Evolutionary conservation across 1,139 yeast genomes (phyloP), one percentile per base, ranked within the genome.

Genomic region (Hyphopichia fennica): DNA sequence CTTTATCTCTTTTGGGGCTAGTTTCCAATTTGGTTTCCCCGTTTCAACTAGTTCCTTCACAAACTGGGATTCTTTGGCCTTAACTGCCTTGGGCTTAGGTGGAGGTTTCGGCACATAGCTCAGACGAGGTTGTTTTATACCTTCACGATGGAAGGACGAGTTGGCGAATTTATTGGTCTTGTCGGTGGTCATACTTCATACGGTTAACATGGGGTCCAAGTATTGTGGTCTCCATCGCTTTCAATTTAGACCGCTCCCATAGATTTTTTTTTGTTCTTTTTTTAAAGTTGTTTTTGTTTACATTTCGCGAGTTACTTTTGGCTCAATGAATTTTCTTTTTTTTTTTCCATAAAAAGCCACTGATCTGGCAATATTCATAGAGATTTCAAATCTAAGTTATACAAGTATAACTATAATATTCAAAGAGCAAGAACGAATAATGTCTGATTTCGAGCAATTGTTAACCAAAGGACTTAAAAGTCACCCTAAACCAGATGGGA

Each of bases 401-500:
- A 28, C 4, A n/a, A n/a, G 17, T n/a, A n/a, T 16, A 13, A 14
- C 13, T 9, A 5, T 27, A 4, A 22, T 22, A 22, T 22, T n/a
- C n/a, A 27, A 13, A 13, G 11, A 6, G 32, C 7, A 15, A 29
- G 16, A 29, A 29, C 11, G 6, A 10, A 17, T 47, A 50, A 30
- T 31, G 34, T 31, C 34, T 3, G 22, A 31, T 17, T n/a, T 33
- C 22, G 28, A 25, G 17, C 4, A 13, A 13, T 13, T 33, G 17
- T 32, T 48, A 18, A 15, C 41, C n/a, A 44, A 46, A 13, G 20
- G 20, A 4, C 4, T 31, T 13, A 5, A 16, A 16, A 17, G 34
- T 14, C 76, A 77, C 48, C 74, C 79, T 16, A 72, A 75, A 51
- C 79, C 85, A 0, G 67, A 67, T 14, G 70, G 66, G 17, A 57